These are phyloP conservation scores for Dysphania ambrosioides DNA, from an alignment of 148 eudicot genomes.

Conservation along the genomic window DNA sequence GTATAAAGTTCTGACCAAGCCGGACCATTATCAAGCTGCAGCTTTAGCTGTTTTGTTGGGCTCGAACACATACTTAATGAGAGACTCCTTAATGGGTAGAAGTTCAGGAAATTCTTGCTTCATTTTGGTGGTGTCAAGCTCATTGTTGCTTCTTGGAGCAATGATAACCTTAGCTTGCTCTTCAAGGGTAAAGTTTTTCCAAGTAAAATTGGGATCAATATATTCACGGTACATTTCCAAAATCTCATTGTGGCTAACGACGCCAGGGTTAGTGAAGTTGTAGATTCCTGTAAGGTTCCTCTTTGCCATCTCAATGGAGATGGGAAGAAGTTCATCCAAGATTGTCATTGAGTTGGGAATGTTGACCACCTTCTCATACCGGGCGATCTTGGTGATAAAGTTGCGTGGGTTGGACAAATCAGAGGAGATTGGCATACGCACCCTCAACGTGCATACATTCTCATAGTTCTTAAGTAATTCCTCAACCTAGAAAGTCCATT, in stretches of 20 bases:
- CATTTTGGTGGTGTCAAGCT: conserved; percentile 66
- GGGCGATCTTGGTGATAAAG: conserved; percentile 39
- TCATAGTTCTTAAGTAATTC: conserved; percentile 59
- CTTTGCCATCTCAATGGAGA: conserved; percentile 46
- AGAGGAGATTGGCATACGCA: conserved; percentile 84
- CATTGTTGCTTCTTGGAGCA: conserved; percentile 74
- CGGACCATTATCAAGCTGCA: conserved; percentile 8
- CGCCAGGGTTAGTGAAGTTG: conserved; percentile 48
- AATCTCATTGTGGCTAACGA: conserved; percentile 44
- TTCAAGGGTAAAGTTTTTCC: conserved; percentile 65
- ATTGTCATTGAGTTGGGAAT: conserved; percentile 46
- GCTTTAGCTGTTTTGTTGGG: conserved; percentile 46
- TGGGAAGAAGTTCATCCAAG: conserved; percentile 41
- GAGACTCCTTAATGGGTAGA: conserved; percentile 61
- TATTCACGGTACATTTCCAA: conserved; percentile 44
- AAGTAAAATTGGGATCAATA: conserved; percentile 52
- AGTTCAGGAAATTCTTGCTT: conserved; percentile 72
- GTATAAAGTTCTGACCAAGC: conserved; percentile 4
- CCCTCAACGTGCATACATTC: conserved; percentile 84
- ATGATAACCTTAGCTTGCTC: conserved; percentile 83
- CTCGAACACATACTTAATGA: conserved; percentile 72
- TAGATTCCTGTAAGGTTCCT: conserved; percentile 42
- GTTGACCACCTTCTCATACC: conserved; percentile 40
- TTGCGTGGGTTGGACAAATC: conserved; percentile 39
- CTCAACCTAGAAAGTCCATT: conserved; percentile 25